A percentile compares a stretch with the other conserved stretches of the same genome.
phyloP scores from a whole-genome alignment of 2,329 filamentous ascomycete species.

The Botryotinia calthae region DNA sequence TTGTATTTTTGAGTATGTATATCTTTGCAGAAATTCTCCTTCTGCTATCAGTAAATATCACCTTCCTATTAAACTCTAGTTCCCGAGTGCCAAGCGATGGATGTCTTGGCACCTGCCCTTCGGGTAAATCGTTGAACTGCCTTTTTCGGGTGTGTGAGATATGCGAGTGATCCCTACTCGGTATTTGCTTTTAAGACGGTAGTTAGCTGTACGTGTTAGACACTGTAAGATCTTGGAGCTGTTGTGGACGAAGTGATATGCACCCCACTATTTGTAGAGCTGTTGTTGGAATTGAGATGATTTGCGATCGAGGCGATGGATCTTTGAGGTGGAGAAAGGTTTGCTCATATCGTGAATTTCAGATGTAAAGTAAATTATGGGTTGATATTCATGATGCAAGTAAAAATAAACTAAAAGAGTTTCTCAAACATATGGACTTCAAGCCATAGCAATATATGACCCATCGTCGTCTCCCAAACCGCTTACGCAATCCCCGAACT shows the following conservation, averaged over 20 bases:
- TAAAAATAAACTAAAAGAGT: neutral
- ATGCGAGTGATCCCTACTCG: neutral
- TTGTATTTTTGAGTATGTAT: neutral
- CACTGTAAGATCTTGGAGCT: neutral
- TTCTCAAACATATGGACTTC: neutral
- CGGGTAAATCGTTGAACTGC: neutral
- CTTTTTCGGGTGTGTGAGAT: neutral
- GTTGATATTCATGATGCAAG: neutral
- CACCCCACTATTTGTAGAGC: neutral
- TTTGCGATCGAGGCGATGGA: neutral
- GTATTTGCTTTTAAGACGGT: neutral
- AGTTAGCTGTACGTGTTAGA: neutral
- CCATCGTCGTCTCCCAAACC: neutral
- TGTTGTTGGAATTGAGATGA: neutral
- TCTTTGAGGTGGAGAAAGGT: neutral
- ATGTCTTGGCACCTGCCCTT: neutral
- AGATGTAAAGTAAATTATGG: neutral
- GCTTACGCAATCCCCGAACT: neutral
- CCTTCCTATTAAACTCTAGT: constrained; percentile 10
- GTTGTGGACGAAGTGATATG: neutral
- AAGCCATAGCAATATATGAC: neutral
- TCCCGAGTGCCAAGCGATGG: neutral
- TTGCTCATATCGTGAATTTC: neutral
- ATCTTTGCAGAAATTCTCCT: neutral
- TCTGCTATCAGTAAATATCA: neutral